A percentile compares a stretch with the other conserved stretches of the same genome.
These are phyloP conservation scores for Dactylellina sp. DNA, from an alignment of 2,329 filamentous ascomycete species.

Conservation along the genomic window DNA sequence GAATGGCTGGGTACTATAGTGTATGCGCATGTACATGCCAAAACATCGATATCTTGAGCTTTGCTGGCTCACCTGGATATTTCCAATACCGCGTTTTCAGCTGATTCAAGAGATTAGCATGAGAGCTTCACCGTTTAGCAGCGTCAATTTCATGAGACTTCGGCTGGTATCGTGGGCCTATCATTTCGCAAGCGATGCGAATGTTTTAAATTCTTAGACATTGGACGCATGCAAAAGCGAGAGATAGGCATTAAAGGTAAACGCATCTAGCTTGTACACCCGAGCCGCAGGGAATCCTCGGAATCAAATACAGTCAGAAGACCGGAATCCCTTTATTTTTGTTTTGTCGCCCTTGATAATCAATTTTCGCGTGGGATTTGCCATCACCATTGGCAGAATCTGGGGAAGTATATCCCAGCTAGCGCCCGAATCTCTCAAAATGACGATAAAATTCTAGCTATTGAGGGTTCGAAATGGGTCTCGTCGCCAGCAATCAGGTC, in stretches of 20 bases:
- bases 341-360: not conserved
- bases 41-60: not conserved
- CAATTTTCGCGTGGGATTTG: constrained; percentile 22
- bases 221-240: constrained; percentile 8
- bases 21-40: too few relatives aligned
- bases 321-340: not conserved
- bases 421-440: constrained; percentile 5
- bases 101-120: constrained; percentile 13
- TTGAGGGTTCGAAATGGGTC: too few relatives aligned
- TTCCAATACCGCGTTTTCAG: constrained; percentile 3
- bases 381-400: constrained; percentile 17
- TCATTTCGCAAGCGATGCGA: constrained; percentile 39
- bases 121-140: constrained; percentile 7
- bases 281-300: constrained; percentile 32
- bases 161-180: constrained; percentile 26
- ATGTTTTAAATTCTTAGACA: constrained; percentile 54
- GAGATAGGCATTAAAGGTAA: constrained; percentile 13
- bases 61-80: not conserved
- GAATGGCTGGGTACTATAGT: too few relatives aligned
- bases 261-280: constrained; percentile 41
- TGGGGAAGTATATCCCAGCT: constrained; percentile 21
- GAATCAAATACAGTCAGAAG: constrained; percentile 6
- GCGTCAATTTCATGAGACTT: not conserved
- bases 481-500: not conserved
- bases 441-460: too few relatives aligned